Percentiles rank a stretch among this genome's conserved stretches.
Conservation (phyloP, 225 moss, liverwort and hornwort species). For the Neckera pumila region DNA sequence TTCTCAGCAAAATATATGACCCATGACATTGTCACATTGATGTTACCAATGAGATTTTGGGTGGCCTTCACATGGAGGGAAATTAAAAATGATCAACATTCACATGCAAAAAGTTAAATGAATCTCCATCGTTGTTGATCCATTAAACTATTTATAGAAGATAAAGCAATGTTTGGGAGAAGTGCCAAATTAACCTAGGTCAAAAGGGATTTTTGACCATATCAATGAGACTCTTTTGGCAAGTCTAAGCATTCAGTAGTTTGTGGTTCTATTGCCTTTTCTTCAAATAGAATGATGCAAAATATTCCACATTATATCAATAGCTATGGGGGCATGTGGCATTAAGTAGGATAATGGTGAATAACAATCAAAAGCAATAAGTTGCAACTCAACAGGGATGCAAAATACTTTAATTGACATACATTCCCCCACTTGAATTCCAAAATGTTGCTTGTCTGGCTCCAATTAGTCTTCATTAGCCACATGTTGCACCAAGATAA, state of each 20-base stretch:
- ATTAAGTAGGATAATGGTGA: background rate
- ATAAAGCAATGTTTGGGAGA: background rate
- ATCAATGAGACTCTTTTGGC: background rate
- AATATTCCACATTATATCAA: background rate
- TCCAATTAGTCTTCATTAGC: background rate
- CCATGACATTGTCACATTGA: background rate
- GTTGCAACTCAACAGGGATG: fast-evolving
- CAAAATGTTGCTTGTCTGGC: fast-evolving
- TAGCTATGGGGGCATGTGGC: background rate
- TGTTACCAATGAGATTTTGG: background rate
- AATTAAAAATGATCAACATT: background rate
- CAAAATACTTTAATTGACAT: background rate
- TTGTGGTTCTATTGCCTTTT: background rate
- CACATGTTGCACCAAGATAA: background rate
- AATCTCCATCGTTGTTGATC: background rate
- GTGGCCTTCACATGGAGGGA: background rate
- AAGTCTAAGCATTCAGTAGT: no score
- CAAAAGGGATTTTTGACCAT: background rate
- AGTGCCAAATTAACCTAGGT: fast-evolving
- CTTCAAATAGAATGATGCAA: fast-evolving
- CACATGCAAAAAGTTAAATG: background rate
- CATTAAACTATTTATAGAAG: background rate
- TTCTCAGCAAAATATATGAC: background rate
- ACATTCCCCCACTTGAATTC: background rate
- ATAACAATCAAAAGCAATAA: background rate